Base-by-base conservation (phyloP, 1,284 basidiomycete genomes). In the Trametes hirsuta region DNA sequence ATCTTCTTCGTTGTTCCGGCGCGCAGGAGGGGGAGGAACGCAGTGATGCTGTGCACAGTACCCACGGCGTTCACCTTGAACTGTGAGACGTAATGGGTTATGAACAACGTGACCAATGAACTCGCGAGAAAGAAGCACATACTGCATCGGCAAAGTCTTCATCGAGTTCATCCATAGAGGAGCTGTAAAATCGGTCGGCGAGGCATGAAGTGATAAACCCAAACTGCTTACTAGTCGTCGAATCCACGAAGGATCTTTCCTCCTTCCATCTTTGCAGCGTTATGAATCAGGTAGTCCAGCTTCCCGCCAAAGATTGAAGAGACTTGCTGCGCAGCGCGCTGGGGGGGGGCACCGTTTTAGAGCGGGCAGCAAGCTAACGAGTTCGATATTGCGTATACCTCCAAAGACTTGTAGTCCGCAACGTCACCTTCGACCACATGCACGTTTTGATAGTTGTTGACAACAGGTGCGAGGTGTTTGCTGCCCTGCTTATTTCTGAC, bases 61-160 rank as follows among this genome's bases (percentile, higher is more conserved):
- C 77, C 77, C 44, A 78, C 52, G 50, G 75, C 73, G 62, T 80
- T 80, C 42, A 72, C 59, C 39, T 72, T 62, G 66, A 74, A 70
- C 70, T 71, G 50, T 8, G 30, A 30, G 30, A 22, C 24, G 18
- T 18, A 18, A 18, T 18, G 18, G 18, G 18, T 18, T 18, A 18
- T 18, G 1, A 18, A 18, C 18, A 18, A 18, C 18, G 18, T 18
- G 18, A 18, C 18, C 18, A 18, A 18, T 18, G 18, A 18, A 18
- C 18, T 18, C 18, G 24, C 30, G 45, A 4, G 30, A 30, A 30
- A 30, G 30, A 2, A 9, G 15, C 18, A 54, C 66, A 34, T 62
- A 73, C 71, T 4, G 55, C 52, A 15, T 64, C 53, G 11, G 62
- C 4, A 25, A 72, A 61, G 47, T 71, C 69, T 9, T 69, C 37